phyloP scores from a whole-genome alignment of 805 yeast species.

The Teunomyces kruisii region DNA sequence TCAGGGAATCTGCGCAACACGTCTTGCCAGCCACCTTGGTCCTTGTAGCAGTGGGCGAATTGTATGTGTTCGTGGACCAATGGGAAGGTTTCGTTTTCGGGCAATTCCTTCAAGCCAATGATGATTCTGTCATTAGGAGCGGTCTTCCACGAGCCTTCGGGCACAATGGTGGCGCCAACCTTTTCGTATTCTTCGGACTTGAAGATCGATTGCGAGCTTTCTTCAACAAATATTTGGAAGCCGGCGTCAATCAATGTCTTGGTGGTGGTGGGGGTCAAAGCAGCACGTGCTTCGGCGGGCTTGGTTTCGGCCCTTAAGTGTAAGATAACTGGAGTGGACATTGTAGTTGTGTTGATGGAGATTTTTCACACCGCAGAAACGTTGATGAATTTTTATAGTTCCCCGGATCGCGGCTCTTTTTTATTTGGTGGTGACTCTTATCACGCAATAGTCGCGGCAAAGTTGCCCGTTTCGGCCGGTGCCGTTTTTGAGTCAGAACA shows the following conservation, averaged over 20 bases:
- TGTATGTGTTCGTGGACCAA: constrained; percentile 94
- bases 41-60: constrained; percentile 97
- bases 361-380: not conserved
- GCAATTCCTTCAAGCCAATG: constrained; percentile 92
- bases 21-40: constrained; percentile 96
- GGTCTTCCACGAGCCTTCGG: constrained; percentile 86
- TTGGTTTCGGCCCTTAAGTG: constrained; percentile 97
- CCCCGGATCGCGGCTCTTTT: not conserved
- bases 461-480: not conserved
- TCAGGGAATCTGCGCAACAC: constrained; percentile 85
- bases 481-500: not conserved
- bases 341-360: constrained; percentile 1
- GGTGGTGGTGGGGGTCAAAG: constrained; percentile 89
- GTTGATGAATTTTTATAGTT: not conserved
- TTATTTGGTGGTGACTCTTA: constrained; percentile 1
- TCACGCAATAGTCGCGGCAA: constrained; percentile 1
- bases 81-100: constrained; percentile 87
- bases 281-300: constrained; percentile 97
- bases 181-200: constrained; percentile 68
- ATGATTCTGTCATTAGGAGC: constrained; percentile 92
- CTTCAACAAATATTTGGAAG: constrained; percentile 85
- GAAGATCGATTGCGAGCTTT: constrained; percentile 81
- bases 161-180: constrained; percentile 86
- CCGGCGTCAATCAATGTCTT: constrained; percentile 83
- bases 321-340: constrained; percentile 51